A percentile compares a stretch with the other conserved stretches of the same genome.
phyloP scores from a whole-genome alignment of 2,329 filamentous ascomycete genomes.

The Cladosporium sp. region DNA sequence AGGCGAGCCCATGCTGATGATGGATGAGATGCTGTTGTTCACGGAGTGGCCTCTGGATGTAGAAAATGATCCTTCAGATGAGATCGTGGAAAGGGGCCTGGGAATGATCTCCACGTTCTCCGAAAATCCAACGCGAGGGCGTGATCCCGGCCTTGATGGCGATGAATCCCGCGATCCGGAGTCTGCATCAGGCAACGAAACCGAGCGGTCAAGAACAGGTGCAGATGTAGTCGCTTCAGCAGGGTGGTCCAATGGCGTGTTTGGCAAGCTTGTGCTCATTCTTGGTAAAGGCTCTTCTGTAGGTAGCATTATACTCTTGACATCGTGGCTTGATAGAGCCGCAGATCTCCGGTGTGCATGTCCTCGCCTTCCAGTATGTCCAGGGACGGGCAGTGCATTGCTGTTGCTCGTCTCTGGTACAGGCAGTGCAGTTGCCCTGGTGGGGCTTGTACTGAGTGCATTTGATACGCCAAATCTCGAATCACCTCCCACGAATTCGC shows the following conservation, averaged over 20 bases:
- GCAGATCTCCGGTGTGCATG: conserved; percentile 77
- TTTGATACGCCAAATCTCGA: conserved; percentile 46
- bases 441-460: conserved; percentile 65
- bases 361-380: conserved; percentile 43
- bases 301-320: conserved; percentile 62
- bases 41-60: conserved; percentile 69
- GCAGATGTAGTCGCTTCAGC: background rate
- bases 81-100: conserved; percentile 75
- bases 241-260: conserved; percentile 28
- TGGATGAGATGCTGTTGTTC: conserved; percentile 74
- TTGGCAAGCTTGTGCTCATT: conserved; percentile 28
- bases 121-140: conserved; percentile 73
- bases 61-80: conserved; percentile 68
- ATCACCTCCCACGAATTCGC: conserved; percentile 80
- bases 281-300: conserved; percentile 21
- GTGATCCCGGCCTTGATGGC: conserved; percentile 40
- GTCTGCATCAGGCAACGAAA: background rate
- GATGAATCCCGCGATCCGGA: conserved; percentile 21
- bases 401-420: conserved; percentile 42
- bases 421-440: conserved; percentile 58
- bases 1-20: conserved; percentile 56
- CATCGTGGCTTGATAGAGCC: conserved; percentile 78
- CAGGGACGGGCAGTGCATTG: conserved; percentile 40
- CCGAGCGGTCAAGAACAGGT: background rate
- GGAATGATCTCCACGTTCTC: conserved; percentile 80